Evolutionary conservation across 129 eudicot genomes (phyloP).

Genomic region (Lactuca saligna): DNA sequence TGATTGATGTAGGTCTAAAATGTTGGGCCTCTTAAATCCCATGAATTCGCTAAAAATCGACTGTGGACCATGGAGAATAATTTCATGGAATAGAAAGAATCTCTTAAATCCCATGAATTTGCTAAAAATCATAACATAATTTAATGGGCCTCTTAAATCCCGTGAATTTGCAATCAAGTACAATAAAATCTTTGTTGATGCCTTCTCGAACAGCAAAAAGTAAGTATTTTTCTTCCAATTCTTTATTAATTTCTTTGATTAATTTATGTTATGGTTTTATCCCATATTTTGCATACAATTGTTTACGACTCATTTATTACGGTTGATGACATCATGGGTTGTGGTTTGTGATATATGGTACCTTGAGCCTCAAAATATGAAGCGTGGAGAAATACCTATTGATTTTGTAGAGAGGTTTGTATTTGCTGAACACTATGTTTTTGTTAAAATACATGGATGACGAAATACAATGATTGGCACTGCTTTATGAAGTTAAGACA

Average conservation of each 20-base stretch:
- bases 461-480: background rate
- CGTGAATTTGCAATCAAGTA: too few relatives aligned
- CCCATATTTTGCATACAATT: constrained; percentile 60
- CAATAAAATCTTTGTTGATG: constrained; percentile 95
- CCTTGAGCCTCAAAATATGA: constrained; percentile 88
- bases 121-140: too few relatives aligned
- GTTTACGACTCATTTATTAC: constrained; percentile 90
- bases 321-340: constrained; percentile 99
- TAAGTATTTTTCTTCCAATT: too few relatives aligned
- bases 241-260: background rate
- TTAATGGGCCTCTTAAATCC: too few relatives aligned
- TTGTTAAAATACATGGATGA: background rate
- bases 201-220: constrained; percentile 98
- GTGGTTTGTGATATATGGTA: constrained; percentile 99
- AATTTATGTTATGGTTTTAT: background rate
- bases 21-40: constrained; percentile 69
- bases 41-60: constrained; percentile 92
- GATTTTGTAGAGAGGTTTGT: constrained; percentile 88
- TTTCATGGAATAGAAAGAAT: too few relatives aligned
- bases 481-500: background rate
- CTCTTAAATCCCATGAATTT: too few relatives aligned
- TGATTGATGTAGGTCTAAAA: constrained; percentile 54
- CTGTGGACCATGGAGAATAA: constrained; percentile 70
- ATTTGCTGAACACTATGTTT: background rate
- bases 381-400: constrained; percentile 89